Base-by-base conservation (phyloP, 768 basidiomycete species). In the Phlebiopsis flavidoalba region DNA sequence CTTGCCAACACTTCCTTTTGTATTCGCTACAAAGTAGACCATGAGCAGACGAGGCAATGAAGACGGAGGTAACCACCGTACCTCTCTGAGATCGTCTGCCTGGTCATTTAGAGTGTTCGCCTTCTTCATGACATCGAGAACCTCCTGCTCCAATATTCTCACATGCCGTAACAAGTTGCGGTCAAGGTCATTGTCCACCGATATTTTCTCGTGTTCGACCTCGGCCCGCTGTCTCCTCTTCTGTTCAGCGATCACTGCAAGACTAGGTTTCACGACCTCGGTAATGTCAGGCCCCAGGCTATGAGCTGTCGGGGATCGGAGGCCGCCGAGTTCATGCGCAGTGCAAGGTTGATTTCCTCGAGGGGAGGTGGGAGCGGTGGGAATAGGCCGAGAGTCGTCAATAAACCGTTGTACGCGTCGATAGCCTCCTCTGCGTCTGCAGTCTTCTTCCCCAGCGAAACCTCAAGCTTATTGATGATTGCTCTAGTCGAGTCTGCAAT, bases 111-210 rank as follows among this genome's bases (percentile, higher is more conserved):
- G 65, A 8, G 74, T 83, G 21, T 76, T 77, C 10, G 88, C 86
- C 71, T 91, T 89, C 72, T 88, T 87, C 70, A 90, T 88, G 22
- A 88, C 70, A 67, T 88, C 88, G 51, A 75, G 77, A 22, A 89
- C 83, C 63, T 94, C 91, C 67, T 92, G 87, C 59, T 90, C 89
- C 62, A 88, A 74, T 31, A 31, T 31, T 31, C 26, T 31, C 26
- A 31, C 26, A 31, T 31, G 26, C 26, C 26, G 26, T 31, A 31
- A 31, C 26, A 31, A 31, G 58, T 89, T 89, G 65, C 88, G 82
- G 68, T 96, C 94, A 10, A 93, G 81, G 62, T 91, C 88, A 65
- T 95, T 84, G 62, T 95, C 92, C 26, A 93, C 81, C 65, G 83
- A 84, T 64, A 95, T 89, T 48, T 84, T 81, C 63, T 91, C 88